Conservation (phyloP, 805 yeast genomes). For the Wickerhamiella sorbophila region DNA sequence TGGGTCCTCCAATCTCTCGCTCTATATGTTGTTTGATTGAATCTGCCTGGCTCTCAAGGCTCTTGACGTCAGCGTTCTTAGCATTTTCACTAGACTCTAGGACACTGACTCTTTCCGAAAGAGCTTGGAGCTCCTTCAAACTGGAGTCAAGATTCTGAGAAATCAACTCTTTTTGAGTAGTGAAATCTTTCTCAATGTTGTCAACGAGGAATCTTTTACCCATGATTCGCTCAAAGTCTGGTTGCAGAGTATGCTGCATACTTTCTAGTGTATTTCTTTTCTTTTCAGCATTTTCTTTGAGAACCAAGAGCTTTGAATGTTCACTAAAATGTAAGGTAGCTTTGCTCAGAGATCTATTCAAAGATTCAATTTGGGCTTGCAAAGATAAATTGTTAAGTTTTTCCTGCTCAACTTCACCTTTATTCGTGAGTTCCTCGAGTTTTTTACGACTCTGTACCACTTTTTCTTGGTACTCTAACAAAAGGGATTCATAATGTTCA, state of each 20-base stretch:
- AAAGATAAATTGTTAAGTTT: background rate
- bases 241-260: background rate
- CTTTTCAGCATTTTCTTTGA: constrained; percentile 7
- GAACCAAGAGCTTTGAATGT: constrained; percentile 8
- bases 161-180: background rate
- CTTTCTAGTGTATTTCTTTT: background rate
- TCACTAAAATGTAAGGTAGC: constrained; percentile 11
- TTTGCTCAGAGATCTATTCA: background rate
- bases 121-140: background rate
- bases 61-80: constrained; percentile 4
- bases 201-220: background rate
- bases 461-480: background rate
- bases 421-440: background rate
- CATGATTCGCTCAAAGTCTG: background rate
- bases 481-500: background rate
- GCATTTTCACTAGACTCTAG: background rate
- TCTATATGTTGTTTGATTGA: background rate
- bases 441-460: background rate
- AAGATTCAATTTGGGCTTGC: background rate
- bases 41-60: background rate
- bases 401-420: background rate
- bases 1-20: background rate
- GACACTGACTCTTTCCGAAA: background rate
- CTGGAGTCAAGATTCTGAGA: background rate
- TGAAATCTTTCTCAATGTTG: background rate